Evolutionary conservation across 345 rosid species (phyloP).

Genomic region (Atalantia buxifolia): DNA sequence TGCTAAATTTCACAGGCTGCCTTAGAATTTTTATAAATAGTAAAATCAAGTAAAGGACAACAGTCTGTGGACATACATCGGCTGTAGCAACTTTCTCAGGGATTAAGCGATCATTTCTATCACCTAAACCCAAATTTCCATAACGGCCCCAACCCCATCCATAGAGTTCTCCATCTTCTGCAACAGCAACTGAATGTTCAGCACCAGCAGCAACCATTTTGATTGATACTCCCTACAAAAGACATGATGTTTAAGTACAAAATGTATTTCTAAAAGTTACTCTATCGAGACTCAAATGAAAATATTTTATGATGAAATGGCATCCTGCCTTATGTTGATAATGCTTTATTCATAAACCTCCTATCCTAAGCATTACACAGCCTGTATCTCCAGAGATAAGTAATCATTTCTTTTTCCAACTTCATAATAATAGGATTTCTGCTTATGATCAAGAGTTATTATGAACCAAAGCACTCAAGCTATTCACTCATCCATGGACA

Average conservation of each 20-base stretch:
- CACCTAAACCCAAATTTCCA: constrained; percentile 97
- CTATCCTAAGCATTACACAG: not conserved
- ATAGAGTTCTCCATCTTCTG: constrained; percentile 89
- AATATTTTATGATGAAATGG: not conserved
- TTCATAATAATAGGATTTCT: not conserved
- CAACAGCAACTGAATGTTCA: constrained; percentile 92
- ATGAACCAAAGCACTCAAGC: not conserved
- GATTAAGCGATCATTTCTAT: constrained; percentile 81
- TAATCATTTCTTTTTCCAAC: not conserved
- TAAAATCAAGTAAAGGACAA: constrained; percentile 1
- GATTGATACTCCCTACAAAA: constrained; percentile 62
- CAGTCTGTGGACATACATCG: constrained; percentile 48
- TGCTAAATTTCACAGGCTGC: constrained; percentile 4
- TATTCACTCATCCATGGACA: not conserved
- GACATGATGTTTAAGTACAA: constrained; percentile 20
- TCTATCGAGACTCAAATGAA: not conserved
- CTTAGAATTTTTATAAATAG: constrained; percentile 2
- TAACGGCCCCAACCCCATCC: constrained; percentile 99
- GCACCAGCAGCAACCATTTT: constrained; percentile 98
- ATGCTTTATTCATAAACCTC: not conserved
- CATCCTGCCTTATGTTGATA: not conserved
- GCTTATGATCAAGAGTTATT: not conserved
- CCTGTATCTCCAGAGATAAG: not conserved
- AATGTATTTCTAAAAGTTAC: not conserved
- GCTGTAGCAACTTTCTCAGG: constrained; percentile 71